Percentiles rank a stretch among this genome's conserved stretches.
These are phyloP conservation scores for Mucor circinelloides DNA, from an alignment of 371 early-diverging fungal species.

Conservation along the genomic window DNA sequence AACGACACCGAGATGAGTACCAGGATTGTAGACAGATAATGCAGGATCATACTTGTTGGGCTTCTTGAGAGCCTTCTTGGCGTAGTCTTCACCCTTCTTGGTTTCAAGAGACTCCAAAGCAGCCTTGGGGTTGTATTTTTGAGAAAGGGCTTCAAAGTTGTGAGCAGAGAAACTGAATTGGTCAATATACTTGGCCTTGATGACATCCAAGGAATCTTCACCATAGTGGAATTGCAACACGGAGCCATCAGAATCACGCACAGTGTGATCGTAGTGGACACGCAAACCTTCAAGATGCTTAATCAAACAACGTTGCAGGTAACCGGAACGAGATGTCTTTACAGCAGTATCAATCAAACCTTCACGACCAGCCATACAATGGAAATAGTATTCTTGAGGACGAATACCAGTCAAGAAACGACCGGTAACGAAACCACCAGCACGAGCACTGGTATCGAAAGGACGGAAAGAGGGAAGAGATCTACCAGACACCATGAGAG, in stretches of 20 bases:
- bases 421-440: slow-evolving; percentile 98
- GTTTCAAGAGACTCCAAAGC: slow-evolving; percentile 76
- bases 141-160: slow-evolving; percentile 83
- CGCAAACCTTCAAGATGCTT: slow-evolving; percentile 98
- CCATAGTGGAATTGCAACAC: slow-evolving; percentile 99
- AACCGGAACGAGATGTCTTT: slow-evolving; percentile 99
- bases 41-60: slow-evolving; percentile 81
- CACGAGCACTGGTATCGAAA: slow-evolving; percentile 87
- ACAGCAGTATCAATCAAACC: slow-evolving; percentile 99
- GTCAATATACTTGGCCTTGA: slow-evolving; percentile 89
- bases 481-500: slow-evolving; percentile 97
- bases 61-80: slow-evolving; percentile 79
- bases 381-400: slow-evolving; percentile 92
- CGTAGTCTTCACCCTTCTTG: slow-evolving; percentile 75
- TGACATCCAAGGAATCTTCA: slow-evolving; percentile 98
- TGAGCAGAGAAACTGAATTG: slow-evolving; percentile 94
- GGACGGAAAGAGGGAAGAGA: slow-evolving; percentile 96
- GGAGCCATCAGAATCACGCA: slow-evolving; percentile 93
- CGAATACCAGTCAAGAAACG: slow-evolving; percentile 99
- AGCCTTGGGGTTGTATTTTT: slow-evolving; percentile 79
- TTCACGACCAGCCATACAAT: slow-evolving; percentile 99
- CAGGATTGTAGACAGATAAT: slow-evolving; percentile 80
- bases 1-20: slow-evolving; percentile 86
- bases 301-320: slow-evolving; percentile 99
- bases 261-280: slow-evolving; percentile 98